Percentiles rank a stretch among this genome's conserved stretches.
phyloP scores from a whole-genome alignment of 2,329 filamentous ascomycete species.

The Colletotrichum camelliae region DNA sequence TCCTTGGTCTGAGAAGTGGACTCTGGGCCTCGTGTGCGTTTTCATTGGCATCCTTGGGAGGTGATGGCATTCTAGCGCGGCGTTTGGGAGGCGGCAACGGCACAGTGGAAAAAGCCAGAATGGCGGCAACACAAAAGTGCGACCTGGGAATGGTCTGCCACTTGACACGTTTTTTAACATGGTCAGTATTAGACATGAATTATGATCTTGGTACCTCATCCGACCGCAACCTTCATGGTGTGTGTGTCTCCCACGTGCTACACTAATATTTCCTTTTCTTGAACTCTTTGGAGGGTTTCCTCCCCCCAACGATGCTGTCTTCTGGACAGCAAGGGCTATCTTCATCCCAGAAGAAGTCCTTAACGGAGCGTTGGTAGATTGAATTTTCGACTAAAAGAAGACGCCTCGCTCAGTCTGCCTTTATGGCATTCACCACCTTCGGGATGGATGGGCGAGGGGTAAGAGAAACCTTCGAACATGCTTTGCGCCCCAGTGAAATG shows the following conservation, averaged over 20 bases:
- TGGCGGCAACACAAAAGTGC: constrained; percentile 25
- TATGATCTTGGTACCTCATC: constrained; percentile 23
- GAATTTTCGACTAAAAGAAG: constrained; percentile 40
- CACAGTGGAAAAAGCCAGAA: constrained; percentile 16
- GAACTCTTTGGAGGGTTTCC: background rate
- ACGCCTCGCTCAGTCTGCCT: constrained; percentile 36
- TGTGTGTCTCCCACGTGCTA: background rate
- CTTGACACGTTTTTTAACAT: background rate
- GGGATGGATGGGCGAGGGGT: constrained; percentile 40
- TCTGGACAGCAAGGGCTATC: constrained; percentile 74
- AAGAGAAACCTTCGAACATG: constrained; percentile 48
- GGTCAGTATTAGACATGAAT: constrained; percentile 24
- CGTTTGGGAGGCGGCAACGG: constrained; percentile 25
- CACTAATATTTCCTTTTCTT: constrained; percentile 20
- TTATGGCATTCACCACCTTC: constrained; percentile 31
- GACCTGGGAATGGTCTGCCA: constrained; percentile 8
- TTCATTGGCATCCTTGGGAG: constrained; percentile 11
- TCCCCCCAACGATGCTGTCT: constrained; percentile 70
- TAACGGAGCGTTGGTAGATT: constrained; percentile 86
- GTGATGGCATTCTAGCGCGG: constrained; percentile 36
- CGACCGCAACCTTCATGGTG: constrained; percentile 16
- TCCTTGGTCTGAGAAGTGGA: background rate
- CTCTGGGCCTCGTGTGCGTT: background rate
- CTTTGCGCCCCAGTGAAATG: background rate
- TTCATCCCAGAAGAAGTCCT: constrained; percentile 72